Base-by-base conservation (phyloP, 2,329 filamentous ascomycete genomes). In the Huntiella bhutanensis region DNA sequence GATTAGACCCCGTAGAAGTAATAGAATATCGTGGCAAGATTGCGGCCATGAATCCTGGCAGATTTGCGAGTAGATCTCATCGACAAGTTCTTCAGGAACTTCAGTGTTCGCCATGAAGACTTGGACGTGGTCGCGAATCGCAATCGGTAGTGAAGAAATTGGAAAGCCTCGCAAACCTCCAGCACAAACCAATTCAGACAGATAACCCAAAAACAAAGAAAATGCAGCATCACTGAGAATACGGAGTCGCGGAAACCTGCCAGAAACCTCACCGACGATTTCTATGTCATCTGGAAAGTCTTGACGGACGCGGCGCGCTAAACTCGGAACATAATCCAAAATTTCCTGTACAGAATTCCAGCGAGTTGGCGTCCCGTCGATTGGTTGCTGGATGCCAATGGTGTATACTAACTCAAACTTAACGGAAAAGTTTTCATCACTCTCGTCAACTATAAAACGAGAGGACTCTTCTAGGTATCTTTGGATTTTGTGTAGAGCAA, bases 371-470 rank as follows among this genome's bases (percentile, higher is more conserved):
- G 65, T 65, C 8, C 67, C 59, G 4, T 79, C 70, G 0, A 77
- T 60, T 0, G 66, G 52, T 1, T 55, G 53, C 48, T 76, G 70
- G 0, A 55, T 50, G 0, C 75, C 77, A 52, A 79, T 68, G 0
- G 75, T 77, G 48, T 81, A 80, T 1, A 80, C 62, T 0, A 80
- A 56, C 52, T 81, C 73, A 35, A 76, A 77, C 41, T 69, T 71
- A 3, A 68, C 64, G 37, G 65, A 72, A 39, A 80, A 70, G 46
- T 72, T 73, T 47, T 80, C 74, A 41, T 82, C 77, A 35, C 71
- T 75, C 55, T 82, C 75, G 48, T 81, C 76, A 0, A 81, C 61
- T 1, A 82, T 64, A 50, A 79, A 75, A 0, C 73, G 60, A 0
- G 67, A 62, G 2, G 57, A 49, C 0, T 42, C 11, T 22, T 69